A percentile compares a stretch with the other conserved stretches of the same genome.
These are phyloP conservation scores for Neurospora sp. DNA, from an alignment of 495 filamentous ascomycete genomes.

Conservation along the genomic window DNA sequence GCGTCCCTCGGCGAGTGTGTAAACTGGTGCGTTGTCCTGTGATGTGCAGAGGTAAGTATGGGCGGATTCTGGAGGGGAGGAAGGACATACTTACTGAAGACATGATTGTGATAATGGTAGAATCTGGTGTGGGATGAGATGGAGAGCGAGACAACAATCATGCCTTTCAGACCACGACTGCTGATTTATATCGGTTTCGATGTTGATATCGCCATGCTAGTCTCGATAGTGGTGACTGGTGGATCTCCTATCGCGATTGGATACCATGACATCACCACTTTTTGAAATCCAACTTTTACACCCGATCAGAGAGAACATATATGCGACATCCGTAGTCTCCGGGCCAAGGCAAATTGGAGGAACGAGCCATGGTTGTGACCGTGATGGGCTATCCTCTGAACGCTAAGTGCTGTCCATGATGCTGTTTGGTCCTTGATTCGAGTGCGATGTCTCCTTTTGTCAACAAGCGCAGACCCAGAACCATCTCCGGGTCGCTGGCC, in stretches of 20 bases:
- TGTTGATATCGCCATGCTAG: neutral
- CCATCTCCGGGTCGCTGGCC: neutral
- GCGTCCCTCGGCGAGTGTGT: neutral
- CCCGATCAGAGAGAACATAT: neutral
- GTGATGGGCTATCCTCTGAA: neutral
- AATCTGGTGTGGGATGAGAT: neutral
- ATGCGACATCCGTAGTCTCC: neutral
- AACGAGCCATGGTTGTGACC: neutral
- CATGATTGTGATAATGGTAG: neutral
- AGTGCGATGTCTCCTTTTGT: neutral
- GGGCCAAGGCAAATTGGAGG: neutral
- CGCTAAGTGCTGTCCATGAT: neutral
- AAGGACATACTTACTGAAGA: neutral
- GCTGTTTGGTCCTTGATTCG: neutral
- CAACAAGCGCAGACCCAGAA: no score
- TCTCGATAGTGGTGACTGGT: neutral
- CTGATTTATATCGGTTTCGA: neutral
- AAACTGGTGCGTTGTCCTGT: neutral
- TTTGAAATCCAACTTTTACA: neutral
- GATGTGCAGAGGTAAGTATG: neutral
- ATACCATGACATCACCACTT: neutral
- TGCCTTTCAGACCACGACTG: neutral
- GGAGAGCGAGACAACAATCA: neutral
- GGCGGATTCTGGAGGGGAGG: neutral
- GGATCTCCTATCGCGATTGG: neutral